Conservation (phyloP, 192 early-diverging fungal genomes). For the Spizellomyces punctatus region DNA sequence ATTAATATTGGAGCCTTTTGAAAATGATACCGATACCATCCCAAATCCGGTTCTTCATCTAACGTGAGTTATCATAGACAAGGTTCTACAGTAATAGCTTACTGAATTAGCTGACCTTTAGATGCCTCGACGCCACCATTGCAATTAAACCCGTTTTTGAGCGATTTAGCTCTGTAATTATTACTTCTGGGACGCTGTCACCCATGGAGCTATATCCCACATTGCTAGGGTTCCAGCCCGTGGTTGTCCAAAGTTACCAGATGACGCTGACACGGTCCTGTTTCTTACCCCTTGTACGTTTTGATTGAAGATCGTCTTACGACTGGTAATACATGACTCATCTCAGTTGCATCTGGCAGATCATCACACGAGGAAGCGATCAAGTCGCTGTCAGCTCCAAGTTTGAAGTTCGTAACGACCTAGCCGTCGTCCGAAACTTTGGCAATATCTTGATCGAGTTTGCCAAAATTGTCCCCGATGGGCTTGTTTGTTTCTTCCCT, state of each 20-base stretch:
- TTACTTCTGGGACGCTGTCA: slow-evolving; percentile 99
- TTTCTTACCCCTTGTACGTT: slow-evolving; percentile 88
- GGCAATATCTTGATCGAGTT: slow-evolving; percentile 96
- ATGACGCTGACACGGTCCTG: slow-evolving; percentile 95
- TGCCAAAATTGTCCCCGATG: slow-evolving; percentile 92
- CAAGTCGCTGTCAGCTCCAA: slow-evolving; percentile 97
- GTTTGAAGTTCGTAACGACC: slow-evolving; percentile 98
- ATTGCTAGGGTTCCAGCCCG: slow-evolving; percentile 86
- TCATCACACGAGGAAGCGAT: slow-evolving; percentile 95
- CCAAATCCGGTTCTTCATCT: slow-evolving; percentile 94
- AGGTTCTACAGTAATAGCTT: too few species aligned
- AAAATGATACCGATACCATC: slow-evolving; percentile 88
- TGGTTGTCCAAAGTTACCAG: slow-evolving; percentile 89
- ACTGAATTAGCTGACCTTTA: slow-evolving; percentile 19
- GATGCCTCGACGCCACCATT: slow-evolving; percentile 93
- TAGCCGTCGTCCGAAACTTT: slow-evolving; percentile 98
- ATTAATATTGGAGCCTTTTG: slow-evolving; percentile 95
- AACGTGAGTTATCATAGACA: slow-evolving; percentile 48
- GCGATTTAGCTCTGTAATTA: slow-evolving; percentile 92
- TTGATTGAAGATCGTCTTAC: neutral
- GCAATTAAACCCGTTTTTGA: slow-evolving; percentile 97
- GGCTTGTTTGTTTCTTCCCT: slow-evolving; percentile 98
- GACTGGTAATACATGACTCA: too few species aligned
- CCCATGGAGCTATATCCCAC: slow-evolving; percentile 98
- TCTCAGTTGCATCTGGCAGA: slow-evolving; percentile 32